Evolutionary conservation across 305 asterid genomes (phyloP), one percentile per base, ranked within the genome.

Genomic region (Solanum hybrid): DNA sequence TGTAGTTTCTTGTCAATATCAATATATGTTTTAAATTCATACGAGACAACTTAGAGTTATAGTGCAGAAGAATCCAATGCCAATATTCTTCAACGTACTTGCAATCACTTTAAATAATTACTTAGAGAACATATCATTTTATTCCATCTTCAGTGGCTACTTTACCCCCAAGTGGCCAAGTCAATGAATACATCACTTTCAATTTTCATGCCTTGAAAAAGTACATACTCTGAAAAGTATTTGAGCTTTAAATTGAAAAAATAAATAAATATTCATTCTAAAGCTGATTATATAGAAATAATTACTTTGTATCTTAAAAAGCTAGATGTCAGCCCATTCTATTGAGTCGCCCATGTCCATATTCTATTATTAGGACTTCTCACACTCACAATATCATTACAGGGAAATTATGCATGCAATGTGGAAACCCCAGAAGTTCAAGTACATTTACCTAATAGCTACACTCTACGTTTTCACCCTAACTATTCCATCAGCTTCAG

Each of bases 371-470:
- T 37, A n/a, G 14, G 33, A 80, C 65, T 24, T 37, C 22, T 37
- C n/a, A 38, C 4, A n/a, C 32, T 10, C 20, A 51, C 33, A 79
- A 5, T 11, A 38, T 80, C 3, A 5, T 9, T 88, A 15, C 11
- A 96, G 98, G 89, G 97, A 96, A 93, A 93, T 96, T 20, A 96
- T 96, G 98, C 97, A 96, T 90, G 98, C 98, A 3, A 96, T 96
- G 98, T 96, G 98, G 98, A 96, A 96, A 79, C 98, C 98, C n/a
- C 96, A 93, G 27, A 95, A 94, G 81, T 96, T 96, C 94, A 96
- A 96, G 92, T 89, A 90, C 92, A 95, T 95, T 27, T 96, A 96
- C 93, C 87, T 96, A 68, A 45, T 93, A 78, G 98, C 98, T 80
- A 96, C 97, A 7, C 91, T 95, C n/a, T 96, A 96, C 90, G 98